Conservation (phyloP, 2,329 filamentous ascomycete species). For the Berkeleyomyces basicola region DNA sequence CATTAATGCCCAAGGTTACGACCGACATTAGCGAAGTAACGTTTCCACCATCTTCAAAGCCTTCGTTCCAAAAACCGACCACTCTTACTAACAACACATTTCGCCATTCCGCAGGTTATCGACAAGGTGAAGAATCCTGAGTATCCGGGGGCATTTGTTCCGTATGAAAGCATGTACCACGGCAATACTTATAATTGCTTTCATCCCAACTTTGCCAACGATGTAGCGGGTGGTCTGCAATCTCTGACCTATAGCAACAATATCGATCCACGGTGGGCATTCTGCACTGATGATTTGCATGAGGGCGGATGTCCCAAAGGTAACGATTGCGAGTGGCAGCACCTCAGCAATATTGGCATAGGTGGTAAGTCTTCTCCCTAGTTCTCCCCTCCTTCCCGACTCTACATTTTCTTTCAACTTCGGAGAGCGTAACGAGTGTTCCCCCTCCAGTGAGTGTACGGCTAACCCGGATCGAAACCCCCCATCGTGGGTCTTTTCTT, state of each 20-base stretch:
- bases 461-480: neutral
- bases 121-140: constrained; percentile 6
- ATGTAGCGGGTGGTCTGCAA: constrained; percentile 59
- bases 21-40: constrained; percentile 9
- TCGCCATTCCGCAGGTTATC: neutral
- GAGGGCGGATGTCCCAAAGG: constrained; percentile 52
- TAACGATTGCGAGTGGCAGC: constrained; percentile 55
- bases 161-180: constrained; percentile 71
- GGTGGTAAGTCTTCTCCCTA: constrained; percentile 46
- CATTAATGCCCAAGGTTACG: neutral
- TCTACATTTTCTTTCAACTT: neutral
- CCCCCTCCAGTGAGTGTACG: constrained; percentile 3
- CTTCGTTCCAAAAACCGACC: neutral
- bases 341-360: constrained; percentile 57
- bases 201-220: constrained; percentile 56
- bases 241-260: constrained; percentile 89
- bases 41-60: neutral
- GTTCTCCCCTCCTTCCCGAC: neutral
- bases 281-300: constrained; percentile 65
- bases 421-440: constrained; percentile 1
- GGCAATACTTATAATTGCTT: constrained; percentile 81
- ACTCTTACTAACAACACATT: neutral
- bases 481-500: neutral
- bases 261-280: constrained; percentile 55
- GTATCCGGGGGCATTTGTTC: constrained; percentile 21